Conservation (phyloP, 176 grass and related monocot species). For the Phoenix roebelenii region DNA sequence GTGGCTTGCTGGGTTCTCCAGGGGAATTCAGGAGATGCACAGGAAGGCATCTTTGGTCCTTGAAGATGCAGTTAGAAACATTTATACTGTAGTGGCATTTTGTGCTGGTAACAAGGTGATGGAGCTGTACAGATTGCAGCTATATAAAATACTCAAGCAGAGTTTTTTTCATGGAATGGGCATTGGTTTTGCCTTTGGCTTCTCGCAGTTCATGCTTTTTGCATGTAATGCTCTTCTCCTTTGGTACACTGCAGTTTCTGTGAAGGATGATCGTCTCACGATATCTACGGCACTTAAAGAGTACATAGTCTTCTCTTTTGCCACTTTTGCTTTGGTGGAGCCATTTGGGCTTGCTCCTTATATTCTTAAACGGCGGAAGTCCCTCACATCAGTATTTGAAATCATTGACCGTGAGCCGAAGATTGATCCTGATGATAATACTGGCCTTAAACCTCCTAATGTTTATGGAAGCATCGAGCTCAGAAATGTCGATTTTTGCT, state of each 20-base stretch:
- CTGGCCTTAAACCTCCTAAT: constrained; percentile 92
- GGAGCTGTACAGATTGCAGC: constrained; percentile 86
- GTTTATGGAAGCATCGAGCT: constrained; percentile 98
- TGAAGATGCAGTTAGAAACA: constrained; percentile 98
- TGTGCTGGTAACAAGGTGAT: constrained; percentile 99
- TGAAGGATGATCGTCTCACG: constrained; percentile 42
- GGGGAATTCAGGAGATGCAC: constrained; percentile 99
- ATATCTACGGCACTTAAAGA: constrained; percentile 88
- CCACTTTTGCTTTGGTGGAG: constrained; percentile 91
- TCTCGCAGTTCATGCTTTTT: constrained; percentile 98
- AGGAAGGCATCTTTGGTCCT: constrained; percentile 96
- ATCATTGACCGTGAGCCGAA: constrained; percentile 95
- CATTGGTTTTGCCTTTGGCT: constrained; percentile 85
- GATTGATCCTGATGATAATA: constrained; percentile 96
- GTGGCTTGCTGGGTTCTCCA: constrained; percentile 99
- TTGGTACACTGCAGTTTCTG: constrained; percentile 89
- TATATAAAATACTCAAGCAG: constrained; percentile 74
- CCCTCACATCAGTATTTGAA: constrained; percentile 91
- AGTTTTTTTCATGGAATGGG: constrained; percentile 82
- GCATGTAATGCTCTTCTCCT: constrained; percentile 95
- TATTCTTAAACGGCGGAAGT: constrained; percentile 94
- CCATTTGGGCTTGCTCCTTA: constrained; percentile 97
- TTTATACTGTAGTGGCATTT: constrained; percentile 98
- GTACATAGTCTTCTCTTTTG: constrained; percentile 93
- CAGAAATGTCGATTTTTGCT: constrained; percentile 90